phyloP scores from a whole-genome alignment of 2,329 filamentous ascomycete species.

The Mycosphaerella arachidis region DNA sequence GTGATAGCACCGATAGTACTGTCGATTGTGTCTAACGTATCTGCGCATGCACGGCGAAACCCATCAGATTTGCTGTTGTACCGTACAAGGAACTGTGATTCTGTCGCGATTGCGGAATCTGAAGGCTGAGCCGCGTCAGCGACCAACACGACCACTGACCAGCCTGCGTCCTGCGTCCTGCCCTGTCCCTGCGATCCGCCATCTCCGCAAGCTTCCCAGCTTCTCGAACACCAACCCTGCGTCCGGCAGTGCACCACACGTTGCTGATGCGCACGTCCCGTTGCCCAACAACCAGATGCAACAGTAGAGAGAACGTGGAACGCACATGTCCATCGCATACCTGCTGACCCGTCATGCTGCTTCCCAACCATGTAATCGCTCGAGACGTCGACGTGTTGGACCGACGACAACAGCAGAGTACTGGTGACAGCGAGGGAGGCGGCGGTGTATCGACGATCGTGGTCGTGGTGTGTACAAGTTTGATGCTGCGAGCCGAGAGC shows the following conservation, averaged over 20 bases:
- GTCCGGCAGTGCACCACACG: slow-evolving; percentile 5
- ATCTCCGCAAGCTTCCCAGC: slow-evolving; percentile 3
- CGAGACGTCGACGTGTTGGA: neutral
- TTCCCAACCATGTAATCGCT: slow-evolving; percentile 7
- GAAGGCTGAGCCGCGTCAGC: slow-evolving; percentile 12
- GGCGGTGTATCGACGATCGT: slow-evolving; percentile 2
- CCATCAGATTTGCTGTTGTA: too few relatives aligned
- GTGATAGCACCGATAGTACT: too few relatives aligned
- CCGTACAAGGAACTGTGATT: neutral
- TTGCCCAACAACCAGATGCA: slow-evolving; percentile 1
- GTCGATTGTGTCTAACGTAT: too few relatives aligned
- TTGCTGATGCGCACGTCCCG: neutral
- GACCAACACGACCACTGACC: slow-evolving; percentile 4
- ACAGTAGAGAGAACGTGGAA: neutral
- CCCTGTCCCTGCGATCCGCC: slow-evolving; percentile 8
- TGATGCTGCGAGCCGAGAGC: neutral
- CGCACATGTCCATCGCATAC: slow-evolving; percentile 13
- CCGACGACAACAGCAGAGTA: neutral
- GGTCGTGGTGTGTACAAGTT: slow-evolving; percentile 4
- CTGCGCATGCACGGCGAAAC: too few relatives aligned
- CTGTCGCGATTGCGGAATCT: neutral
- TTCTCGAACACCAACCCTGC: slow-evolving; percentile 2
- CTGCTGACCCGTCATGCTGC: slow-evolving; percentile 20
- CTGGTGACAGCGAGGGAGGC: neutral
- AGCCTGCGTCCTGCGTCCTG: slow-evolving; percentile 1